A percentile compares a stretch with the other conserved stretches of the same genome.
These are phyloP conservation scores for Avena insularis DNA, from an alignment of 176 grass and related monocot species.

Conservation along the genomic window DNA sequence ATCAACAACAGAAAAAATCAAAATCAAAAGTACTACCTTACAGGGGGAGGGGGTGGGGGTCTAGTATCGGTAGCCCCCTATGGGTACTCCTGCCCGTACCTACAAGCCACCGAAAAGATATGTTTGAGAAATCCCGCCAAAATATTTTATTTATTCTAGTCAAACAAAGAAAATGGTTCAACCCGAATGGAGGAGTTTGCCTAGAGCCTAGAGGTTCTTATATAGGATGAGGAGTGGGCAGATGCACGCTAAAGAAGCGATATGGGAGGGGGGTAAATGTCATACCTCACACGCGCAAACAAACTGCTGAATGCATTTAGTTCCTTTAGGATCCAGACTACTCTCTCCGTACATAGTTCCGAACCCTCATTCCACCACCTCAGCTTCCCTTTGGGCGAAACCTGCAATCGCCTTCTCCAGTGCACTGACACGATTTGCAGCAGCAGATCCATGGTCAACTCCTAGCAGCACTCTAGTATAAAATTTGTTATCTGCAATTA, in stretches of 20 bases:
- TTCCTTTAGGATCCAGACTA: neutral
- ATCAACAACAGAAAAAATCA: too few species aligned
- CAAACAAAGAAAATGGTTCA: too few species aligned
- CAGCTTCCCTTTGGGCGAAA: neutral
- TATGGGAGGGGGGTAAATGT: neutral
- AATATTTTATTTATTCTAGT: too few species aligned
- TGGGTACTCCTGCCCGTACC: too few species aligned
- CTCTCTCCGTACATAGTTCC: neutral
- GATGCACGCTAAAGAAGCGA: too few species aligned
- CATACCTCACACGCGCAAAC: slow-evolving; percentile 13
- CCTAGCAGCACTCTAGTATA: neutral
- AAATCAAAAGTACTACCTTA: neutral
- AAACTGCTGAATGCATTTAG: neutral
- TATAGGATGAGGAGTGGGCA: too few species aligned
- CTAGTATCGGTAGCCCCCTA: too few species aligned
- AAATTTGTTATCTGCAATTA: neutral
- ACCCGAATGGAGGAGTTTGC: too few species aligned
- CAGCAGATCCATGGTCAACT: neutral
- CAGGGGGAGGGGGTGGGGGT: neutral
- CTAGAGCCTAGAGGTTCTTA: too few species aligned
- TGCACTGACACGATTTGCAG: neutral
- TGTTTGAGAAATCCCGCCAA: too few species aligned
- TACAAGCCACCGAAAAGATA: too few species aligned
- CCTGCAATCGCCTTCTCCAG: neutral
- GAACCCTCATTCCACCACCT: neutral